These are phyloP conservation scores for Astragalus glycyphyllos DNA, from an alignment of 306 rosid species.

Conservation along the genomic window DNA sequence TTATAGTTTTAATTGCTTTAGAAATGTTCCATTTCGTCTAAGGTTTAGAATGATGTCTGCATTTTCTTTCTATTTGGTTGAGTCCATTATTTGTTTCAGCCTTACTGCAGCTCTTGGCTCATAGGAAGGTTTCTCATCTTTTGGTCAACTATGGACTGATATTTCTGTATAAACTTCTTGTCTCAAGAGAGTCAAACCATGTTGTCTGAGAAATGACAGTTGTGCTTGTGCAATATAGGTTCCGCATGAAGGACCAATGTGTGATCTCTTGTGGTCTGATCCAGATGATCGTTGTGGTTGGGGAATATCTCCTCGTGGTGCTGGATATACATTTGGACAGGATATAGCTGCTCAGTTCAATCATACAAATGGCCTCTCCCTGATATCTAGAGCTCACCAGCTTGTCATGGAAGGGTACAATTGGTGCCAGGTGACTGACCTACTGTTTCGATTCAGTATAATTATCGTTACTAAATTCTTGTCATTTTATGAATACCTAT, in stretches of 20 bases:
- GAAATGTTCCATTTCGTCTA: constrained; percentile 18
- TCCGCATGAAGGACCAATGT: constrained; percentile 99
- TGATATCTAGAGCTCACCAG: constrained; percentile 98
- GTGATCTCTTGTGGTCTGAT: constrained; percentile 98
- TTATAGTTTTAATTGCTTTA: constrained; percentile 7
- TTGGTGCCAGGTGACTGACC: constrained; percentile 92
- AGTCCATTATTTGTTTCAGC: constrained; percentile 23
- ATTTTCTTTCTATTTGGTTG: constrained; percentile 17
- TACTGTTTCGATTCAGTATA: not conserved
- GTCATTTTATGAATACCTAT: constrained; percentile 1
- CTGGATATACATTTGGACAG: constrained; percentile 98
- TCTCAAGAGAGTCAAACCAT: not conserved
- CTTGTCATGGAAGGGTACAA: constrained; percentile 99
- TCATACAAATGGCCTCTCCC: constrained; percentile 91
- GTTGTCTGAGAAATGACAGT: constrained; percentile 23
- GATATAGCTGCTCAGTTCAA: constrained; percentile 97
- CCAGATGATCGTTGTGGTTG: constrained; percentile 99
- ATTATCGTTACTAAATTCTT: constrained; percentile 1
- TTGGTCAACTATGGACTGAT: not conserved
- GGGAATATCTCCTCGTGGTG: constrained; percentile 99
- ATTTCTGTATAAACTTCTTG: constrained; percentile 5
- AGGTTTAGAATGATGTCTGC: constrained; percentile 19
- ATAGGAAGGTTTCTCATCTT: constrained; percentile 24
- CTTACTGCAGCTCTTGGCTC: constrained; percentile 25
- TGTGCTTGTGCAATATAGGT: constrained; percentile 57